phyloP scores from a whole-genome alignment of 768 basidiomycete species.

The Tephrocybe sp. region DNA sequence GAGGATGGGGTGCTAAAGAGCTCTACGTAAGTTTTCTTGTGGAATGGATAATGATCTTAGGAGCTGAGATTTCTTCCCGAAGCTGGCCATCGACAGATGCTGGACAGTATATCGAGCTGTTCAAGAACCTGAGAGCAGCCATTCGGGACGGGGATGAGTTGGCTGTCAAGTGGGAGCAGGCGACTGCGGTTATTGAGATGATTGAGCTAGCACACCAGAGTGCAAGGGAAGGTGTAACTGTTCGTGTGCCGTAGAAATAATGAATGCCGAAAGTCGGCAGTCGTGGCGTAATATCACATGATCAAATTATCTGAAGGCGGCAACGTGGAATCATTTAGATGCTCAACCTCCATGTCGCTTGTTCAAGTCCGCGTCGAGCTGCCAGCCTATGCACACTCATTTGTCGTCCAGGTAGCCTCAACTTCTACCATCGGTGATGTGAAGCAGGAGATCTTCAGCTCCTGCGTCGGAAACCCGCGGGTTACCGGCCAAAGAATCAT shows the following conservation, averaged over 20 bases:
- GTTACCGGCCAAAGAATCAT: slow-evolving; percentile 77
- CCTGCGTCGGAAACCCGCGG: slow-evolving; percentile 64
- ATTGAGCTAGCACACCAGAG: slow-evolving; percentile 74
- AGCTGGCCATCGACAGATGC: slow-evolving; percentile 65
- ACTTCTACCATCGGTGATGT: slow-evolving; percentile 58
- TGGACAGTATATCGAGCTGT: slow-evolving; percentile 62
- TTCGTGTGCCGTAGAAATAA: slow-evolving; percentile 26
- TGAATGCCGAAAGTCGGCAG: not conserved
- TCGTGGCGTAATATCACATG: slow-evolving; percentile 12
- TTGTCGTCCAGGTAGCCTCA: slow-evolving; percentile 50
- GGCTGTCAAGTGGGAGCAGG: slow-evolving; percentile 74
- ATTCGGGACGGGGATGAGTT: slow-evolving; percentile 56
- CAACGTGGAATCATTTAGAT: slow-evolving; percentile 23
- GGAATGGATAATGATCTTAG: not conserved
- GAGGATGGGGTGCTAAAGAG: slow-evolving; percentile 43
- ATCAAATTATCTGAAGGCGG: not conserved
- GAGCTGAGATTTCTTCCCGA: slow-evolving; percentile 9
- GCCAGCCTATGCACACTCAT: slow-evolving; percentile 72
- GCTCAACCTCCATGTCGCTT: slow-evolving; percentile 33
- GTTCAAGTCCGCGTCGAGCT: slow-evolving; percentile 68
- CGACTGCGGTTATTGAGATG: slow-evolving; percentile 69
- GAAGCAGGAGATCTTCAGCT: slow-evolving; percentile 61
- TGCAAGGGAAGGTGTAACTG: slow-evolving; percentile 53
- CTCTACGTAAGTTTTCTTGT: slow-evolving; percentile 29
- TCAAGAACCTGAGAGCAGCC: slow-evolving; percentile 62